Base-by-base conservation (phyloP, 805 yeast species). In the Sugiyamaella chiloensis region DNA sequence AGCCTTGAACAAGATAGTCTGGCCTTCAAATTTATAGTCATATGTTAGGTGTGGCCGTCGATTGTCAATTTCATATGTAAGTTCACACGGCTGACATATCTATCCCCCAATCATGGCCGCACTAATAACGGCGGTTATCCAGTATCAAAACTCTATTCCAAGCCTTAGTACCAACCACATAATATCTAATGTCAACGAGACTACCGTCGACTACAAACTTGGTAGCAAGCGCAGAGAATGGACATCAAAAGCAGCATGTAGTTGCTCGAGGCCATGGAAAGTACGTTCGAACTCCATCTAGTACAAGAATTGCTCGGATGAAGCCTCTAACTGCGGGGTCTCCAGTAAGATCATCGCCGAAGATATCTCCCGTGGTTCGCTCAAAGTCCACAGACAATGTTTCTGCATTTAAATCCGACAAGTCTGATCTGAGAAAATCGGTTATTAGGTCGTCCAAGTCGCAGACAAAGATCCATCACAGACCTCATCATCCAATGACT, bases 341-440 rank as follows among this genome's bases (percentile, higher is more conserved):
- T 16, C 42, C 42, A 8, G 29, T 21, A 12, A 16, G 21, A 17
- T 12, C 31, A 17, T 40, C 42, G 16, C 42, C 42, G 19, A 26
- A 24, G 21, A 8, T 20, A 4, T 42, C 43, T 4, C 31, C 31
- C 21, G 51, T 48, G 30, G 16, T 26, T 17, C 19, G 52, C 23
- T 51, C 54, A n/a, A 51, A 51, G 40, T 44, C 50, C 8, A 48
- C 52, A 24, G 54, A 51, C 23, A 51, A 51, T 20, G n/a, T 51
- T 9, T 21, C 19, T 14, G 21, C 19, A 14, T 16, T 16, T 21
- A 17, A 19, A 8, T n/a, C 27, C 6, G 44, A 52, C 11, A 47
- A 50, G 19, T 12, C 39, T 14, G 48, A 37, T 29, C 24, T 36
- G 14, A 31, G 42, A 12, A 40, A 31, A 7, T 20, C 27, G 6